Evolutionary conservation across 1,139 yeast species (phyloP), one percentile per base, ranked within the genome.

Genomic region (Candida pseudoviswanathii): DNA sequence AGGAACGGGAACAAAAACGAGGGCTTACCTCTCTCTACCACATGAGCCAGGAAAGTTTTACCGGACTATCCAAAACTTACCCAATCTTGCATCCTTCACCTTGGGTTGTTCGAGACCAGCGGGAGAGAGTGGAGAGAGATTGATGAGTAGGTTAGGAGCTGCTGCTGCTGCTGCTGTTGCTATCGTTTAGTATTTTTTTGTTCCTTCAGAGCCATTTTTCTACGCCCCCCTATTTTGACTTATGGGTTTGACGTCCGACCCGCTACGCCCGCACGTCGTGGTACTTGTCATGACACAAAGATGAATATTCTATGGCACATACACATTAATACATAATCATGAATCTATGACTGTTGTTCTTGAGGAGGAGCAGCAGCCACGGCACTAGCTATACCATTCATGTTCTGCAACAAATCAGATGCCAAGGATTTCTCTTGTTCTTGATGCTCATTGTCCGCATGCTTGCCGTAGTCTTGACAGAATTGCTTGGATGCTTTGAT

Each of bases 391-490:
- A 39, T 26, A 11, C 16, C 9, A 10, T 39, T 16, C 42, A 39
- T 39, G 10, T 27, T 29, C 16, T 27, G 11, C 4, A 11, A 11
- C 9, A 39, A 27, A n/a, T 39, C 42, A 4, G 42, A 5, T 4
- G 32, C 42, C 33, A 39, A 39, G 4, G 24, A 27, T 11, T 27
- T 39, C 9, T 25, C 29, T 11, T 27, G 11, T 11, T 27, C 8
- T 8, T 39, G 11, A 11, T 39, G 29, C 22, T 41, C 21, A 11
- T 8, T n/a, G 38, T 50, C 34, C 11, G 67, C 71, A 44, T 63
- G 65, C 39, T 49, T 39, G 21, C 68, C 71, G 43, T 64, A 66
- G 0, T 30, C 53, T 3, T 48, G 43, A 54, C 76, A 71, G 51
- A 65, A 69, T 10, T 60, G 48, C 4, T 47, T 44, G 2, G 74